Conservation (phyloP, 2,329 filamentous ascomycete species). For the Orbilia brochopaga region DNA sequence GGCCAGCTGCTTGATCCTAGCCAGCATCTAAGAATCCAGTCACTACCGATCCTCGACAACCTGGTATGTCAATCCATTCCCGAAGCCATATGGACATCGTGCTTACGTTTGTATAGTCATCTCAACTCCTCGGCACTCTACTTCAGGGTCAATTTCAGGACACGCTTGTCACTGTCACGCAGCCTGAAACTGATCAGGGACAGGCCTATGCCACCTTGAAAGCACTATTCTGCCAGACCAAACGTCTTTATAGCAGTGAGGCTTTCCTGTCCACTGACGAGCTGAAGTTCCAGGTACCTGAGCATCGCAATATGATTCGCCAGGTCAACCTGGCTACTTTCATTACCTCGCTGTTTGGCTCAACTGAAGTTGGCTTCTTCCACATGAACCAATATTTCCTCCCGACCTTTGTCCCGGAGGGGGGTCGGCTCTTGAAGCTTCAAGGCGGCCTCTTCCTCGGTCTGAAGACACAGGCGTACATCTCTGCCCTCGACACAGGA, state of each 20-base stretch:
- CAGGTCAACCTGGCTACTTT: slow-evolving; percentile 72
- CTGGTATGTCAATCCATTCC: slow-evolving; percentile 60
- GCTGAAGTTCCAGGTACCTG: slow-evolving; percentile 62
- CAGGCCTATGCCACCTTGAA: slow-evolving; percentile 69
- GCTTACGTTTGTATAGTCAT: slow-evolving; percentile 15
- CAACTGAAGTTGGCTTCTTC: slow-evolving; percentile 69
- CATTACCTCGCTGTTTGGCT: slow-evolving; percentile 68
- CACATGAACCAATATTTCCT: slow-evolving; percentile 70
- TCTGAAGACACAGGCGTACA: slow-evolving; percentile 71
- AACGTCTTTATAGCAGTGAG: slow-evolving; percentile 67
- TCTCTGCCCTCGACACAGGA: slow-evolving; percentile 66
- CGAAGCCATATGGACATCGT: not conserved
- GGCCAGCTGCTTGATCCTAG: slow-evolving; percentile 56
- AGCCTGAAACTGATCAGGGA: slow-evolving; percentile 64
- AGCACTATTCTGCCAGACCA: slow-evolving; percentile 69
- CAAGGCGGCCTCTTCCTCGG: slow-evolving; percentile 69
- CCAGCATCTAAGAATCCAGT: slow-evolving; percentile 65
- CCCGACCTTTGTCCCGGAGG: slow-evolving; percentile 68
- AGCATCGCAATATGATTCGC: slow-evolving; percentile 67
- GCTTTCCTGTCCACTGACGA: slow-evolving; percentile 65
- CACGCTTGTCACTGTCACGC: slow-evolving; percentile 65
- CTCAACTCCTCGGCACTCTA: slow-evolving; percentile 63
- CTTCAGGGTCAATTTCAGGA: slow-evolving; percentile 65
- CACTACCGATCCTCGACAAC: slow-evolving; percentile 68
- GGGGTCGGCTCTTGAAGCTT: slow-evolving; percentile 65